phyloP scores from a whole-genome alignment of 371 early-diverging fungal genomes.

The Lichtheimia ornata region DNA sequence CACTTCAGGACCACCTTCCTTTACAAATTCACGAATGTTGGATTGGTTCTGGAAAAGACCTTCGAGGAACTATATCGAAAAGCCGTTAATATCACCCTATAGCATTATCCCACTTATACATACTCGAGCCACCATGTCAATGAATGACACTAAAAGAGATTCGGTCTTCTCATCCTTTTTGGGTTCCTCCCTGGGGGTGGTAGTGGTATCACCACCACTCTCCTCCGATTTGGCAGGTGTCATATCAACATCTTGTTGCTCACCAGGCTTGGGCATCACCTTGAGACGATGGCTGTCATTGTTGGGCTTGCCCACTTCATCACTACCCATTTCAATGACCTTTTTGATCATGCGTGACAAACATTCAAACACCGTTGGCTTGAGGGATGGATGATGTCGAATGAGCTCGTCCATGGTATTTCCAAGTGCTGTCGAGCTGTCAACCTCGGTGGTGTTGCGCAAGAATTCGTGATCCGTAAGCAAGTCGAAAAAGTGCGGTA shows the following conservation, averaged over 20 bases:
- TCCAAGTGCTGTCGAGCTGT: conserved; percentile 80
- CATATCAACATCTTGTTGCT: conserved; percentile 34
- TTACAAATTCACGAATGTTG: conserved; percentile 76
- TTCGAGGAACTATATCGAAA: conserved; percentile 68
- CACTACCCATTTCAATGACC: conserved; percentile 49
- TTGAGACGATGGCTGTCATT: conserved; percentile 48
- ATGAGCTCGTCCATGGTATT: conserved; percentile 92
- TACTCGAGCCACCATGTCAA: conserved; percentile 47
- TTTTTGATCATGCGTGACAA: conserved; percentile 67
- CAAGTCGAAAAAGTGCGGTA: conserved; percentile 75
- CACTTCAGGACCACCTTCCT: conserved; percentile 66
- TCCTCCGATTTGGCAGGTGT: neutral
- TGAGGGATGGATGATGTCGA: conserved; percentile 91
- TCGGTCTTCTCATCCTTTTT: conserved; percentile 59
- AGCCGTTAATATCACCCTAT: neutral
- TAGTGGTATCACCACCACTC: neutral
- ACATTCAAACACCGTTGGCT: conserved; percentile 68
- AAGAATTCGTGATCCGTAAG: conserved; percentile 80
- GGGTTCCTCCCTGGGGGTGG: conserved; percentile 26
- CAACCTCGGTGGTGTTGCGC: conserved; percentile 77
- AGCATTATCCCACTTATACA: neutral
- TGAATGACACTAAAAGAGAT: conserved; percentile 35
- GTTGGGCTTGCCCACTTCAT: conserved; percentile 40
- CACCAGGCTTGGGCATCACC: conserved; percentile 20
- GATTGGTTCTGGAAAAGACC: conserved; percentile 81